Percentiles rank a stretch among this genome's conserved stretches.
phyloP scores from a whole-genome alignment of 148 eudicot genomes.

The Diospyros lotus region DNA sequence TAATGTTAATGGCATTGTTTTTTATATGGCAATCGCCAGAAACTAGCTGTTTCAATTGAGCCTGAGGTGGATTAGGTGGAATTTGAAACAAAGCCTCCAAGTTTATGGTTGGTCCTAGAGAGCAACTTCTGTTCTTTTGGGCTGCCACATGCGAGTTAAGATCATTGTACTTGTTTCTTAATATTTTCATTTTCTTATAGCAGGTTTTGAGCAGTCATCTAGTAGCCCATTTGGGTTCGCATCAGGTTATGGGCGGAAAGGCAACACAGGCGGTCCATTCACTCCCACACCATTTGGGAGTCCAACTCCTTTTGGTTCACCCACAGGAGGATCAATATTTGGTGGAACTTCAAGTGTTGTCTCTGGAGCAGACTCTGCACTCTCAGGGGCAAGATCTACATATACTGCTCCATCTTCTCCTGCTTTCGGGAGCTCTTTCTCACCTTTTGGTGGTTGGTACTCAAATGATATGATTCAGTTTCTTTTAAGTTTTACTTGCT shows the following conservation, averaged over 20 bases:
- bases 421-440: conserved; percentile 3
- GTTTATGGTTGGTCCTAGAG: too few species aligned
- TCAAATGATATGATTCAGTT: not conserved
- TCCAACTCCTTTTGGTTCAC: conserved; percentile 13
- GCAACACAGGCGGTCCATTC: conserved; percentile 13
- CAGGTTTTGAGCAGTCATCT: conserved; percentile 19
- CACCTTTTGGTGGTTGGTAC: conserved; percentile 1
- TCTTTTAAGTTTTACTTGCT: not conserved
- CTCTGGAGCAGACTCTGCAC: conserved; percentile 17
- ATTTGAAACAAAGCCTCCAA: too few species aligned
- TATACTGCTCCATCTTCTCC: conserved; percentile 1
- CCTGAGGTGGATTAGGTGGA: too few species aligned
- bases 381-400: conserved; percentile 6
- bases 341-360: conserved; percentile 18
- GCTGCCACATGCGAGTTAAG: too few species aligned
- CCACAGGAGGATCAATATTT: conserved; percentile 6
- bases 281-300: conserved; percentile 8
- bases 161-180: too few species aligned
- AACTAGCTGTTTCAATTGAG: too few species aligned
- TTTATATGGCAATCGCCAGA: too few species aligned
- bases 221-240: conserved; percentile 9
- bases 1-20: too few species aligned
- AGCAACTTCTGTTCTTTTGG: too few species aligned
- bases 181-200: not conserved
- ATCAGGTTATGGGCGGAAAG: conserved; percentile 14